Percentiles rank a stretch among this genome's conserved stretches.
Evolutionary conservation across 805 yeast species (phyloP).

Genomic region (Saccharomyces kudriavzevii): DNA sequence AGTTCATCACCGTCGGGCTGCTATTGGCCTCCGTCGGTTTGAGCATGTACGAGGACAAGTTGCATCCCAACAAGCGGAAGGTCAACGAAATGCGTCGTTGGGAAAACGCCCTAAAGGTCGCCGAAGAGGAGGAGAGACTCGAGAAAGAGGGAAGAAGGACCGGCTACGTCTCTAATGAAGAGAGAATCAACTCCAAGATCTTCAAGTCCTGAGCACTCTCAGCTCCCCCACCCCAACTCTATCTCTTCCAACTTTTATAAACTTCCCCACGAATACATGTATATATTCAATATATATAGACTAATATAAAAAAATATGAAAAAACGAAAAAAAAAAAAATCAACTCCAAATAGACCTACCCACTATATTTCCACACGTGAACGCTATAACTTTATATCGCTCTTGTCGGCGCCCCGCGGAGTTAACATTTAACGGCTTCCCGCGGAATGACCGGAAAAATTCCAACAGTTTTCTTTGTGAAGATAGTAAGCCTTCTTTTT

Average conservation of each 20-base stretch:
- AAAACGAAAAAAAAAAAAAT: neutral
- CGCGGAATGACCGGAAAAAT: neutral
- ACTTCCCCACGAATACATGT: neutral
- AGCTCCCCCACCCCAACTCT: constrained; percentile 1
- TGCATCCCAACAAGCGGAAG: constrained; percentile 36
- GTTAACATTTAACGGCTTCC: neutral
- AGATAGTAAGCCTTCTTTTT: neutral
- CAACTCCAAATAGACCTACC: no score
- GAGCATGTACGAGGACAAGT: constrained; percentile 54
- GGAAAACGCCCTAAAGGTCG: constrained; percentile 40
- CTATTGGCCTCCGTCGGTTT: constrained; percentile 62
- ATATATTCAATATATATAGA: neutral
- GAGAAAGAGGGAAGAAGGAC: constrained; percentile 5
- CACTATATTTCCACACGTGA: neutral
- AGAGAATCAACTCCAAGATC: constrained; percentile 34
- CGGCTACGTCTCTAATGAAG: constrained; percentile 24
- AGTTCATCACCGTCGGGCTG: constrained; percentile 65
- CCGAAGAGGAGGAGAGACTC: constrained; percentile 29
- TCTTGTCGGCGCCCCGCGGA: neutral
- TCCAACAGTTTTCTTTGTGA: neutral
- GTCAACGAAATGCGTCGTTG: constrained; percentile 35
- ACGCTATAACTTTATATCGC: neutral
- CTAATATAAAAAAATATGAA: neutral
- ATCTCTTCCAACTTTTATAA: neutral
- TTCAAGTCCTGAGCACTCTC: constrained; percentile 13